A percentile compares a stretch with the other conserved stretches of the same genome.
Evolutionary conservation across 495 filamentous ascomycete genomes (phyloP).

Genomic region (Bacidia rubella): DNA sequence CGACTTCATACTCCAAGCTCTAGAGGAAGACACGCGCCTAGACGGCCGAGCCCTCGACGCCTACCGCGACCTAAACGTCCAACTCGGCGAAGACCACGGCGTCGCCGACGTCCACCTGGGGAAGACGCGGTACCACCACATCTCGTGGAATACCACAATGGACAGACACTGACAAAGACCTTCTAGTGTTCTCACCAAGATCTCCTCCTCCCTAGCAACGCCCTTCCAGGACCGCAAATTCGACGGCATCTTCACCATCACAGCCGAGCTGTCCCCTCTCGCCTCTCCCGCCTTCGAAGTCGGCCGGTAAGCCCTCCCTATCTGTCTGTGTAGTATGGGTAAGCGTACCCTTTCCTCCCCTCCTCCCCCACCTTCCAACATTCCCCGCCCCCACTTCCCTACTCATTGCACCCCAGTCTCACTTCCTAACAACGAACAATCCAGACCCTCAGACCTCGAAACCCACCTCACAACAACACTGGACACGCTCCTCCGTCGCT

Average conservation of each 20-base stretch:
- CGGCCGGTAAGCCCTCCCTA: conserved; percentile 49
- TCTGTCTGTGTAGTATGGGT: conserved; percentile 4
- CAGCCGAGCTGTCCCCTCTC: conserved; percentile 84
- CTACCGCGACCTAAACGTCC: conserved; percentile 61
- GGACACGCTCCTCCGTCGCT: conserved; percentile 86
- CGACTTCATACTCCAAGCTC: conserved; percentile 59
- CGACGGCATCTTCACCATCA: conserved; percentile 86
- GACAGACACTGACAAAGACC: conserved; percentile 4
- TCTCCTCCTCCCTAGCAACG: conserved; percentile 74
- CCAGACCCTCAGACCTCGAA: conserved; percentile 62
- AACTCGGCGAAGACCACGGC: conserved; percentile 83
- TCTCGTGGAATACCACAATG: not conserved
- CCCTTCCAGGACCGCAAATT: conserved; percentile 83
- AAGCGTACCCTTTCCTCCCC: conserved; percentile 6
- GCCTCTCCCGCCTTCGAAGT: conserved; percentile 81
- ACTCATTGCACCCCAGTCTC: not conserved
- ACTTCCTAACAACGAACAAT: not conserved
- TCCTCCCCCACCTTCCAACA: conserved; percentile 3
- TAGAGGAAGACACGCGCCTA: conserved; percentile 61
- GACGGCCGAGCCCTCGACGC: conserved; percentile 71
- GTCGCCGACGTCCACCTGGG: conserved; percentile 80
- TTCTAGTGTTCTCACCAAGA: conserved; percentile 61
- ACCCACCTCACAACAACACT: conserved; percentile 72
- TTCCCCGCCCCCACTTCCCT: conserved; percentile 1
- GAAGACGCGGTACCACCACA: conserved; percentile 61